These are phyloP conservation scores for Fraxinus sp. DNA, from an alignment of 305 asterid genomes.

Conservation along the genomic window DNA sequence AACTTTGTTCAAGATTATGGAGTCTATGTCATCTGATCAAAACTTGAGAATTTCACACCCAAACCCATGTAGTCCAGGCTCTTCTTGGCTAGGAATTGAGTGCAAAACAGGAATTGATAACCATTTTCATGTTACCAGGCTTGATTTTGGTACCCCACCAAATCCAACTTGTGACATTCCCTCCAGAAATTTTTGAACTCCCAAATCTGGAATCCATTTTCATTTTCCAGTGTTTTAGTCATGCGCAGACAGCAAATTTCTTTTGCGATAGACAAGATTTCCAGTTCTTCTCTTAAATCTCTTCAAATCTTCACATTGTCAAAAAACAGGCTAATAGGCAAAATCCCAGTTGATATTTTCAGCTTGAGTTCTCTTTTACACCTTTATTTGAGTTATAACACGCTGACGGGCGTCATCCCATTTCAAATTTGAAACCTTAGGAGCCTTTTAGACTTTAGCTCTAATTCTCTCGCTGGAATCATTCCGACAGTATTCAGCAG, in stretches of 20 bases:
- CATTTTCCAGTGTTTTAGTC: slow-evolving; percentile 64
- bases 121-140: slow-evolving; percentile 58
- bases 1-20: slow-evolving; percentile 67
- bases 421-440: slow-evolving; percentile 39
- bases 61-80: slow-evolving; percentile 63
- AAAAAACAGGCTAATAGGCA: slow-evolving; percentile 57
- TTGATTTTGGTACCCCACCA: slow-evolving; percentile 71
- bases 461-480: slow-evolving; percentile 56
- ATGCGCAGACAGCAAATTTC: slow-evolving; percentile 37
- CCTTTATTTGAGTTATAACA: slow-evolving; percentile 79
- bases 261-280: slow-evolving; percentile 26
- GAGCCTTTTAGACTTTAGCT: slow-evolving; percentile 64
- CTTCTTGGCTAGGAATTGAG: slow-evolving; percentile 72
- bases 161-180: slow-evolving; percentile 68
- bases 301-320: slow-evolving; percentile 82
- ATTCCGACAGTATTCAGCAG: slow-evolving; percentile 47
- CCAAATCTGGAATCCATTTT: slow-evolving; percentile 69
- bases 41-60: slow-evolving; percentile 66
- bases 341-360: slow-evolving; percentile 51
- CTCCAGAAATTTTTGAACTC: slow-evolving; percentile 59
- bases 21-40: slow-evolving; percentile 54
- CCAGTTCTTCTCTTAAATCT: slow-evolving; percentile 42
- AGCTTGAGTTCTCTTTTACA: slow-evolving; percentile 51
- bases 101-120: slow-evolving; percentile 45
- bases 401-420: slow-evolving; percentile 53